Conservation (phyloP, 2,329 filamentous ascomycete species). For the Coniella vitis region DNA sequence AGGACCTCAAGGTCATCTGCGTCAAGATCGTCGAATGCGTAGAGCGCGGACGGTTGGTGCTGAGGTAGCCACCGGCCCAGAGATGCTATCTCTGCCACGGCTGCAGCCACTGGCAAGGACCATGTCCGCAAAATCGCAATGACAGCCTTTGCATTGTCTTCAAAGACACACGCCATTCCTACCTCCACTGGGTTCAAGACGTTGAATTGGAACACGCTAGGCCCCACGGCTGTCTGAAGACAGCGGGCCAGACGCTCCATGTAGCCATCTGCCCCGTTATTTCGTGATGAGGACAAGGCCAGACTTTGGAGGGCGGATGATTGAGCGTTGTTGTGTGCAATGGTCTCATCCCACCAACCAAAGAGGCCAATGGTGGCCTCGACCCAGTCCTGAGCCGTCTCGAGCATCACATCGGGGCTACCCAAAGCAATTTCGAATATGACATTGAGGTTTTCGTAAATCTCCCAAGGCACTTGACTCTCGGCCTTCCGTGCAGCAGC, state of each 20-base stretch:
- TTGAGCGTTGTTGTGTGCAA: slow-evolving; percentile 37
- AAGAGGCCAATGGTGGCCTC: slow-evolving; percentile 79
- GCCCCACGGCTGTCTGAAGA: slow-evolving; percentile 61
- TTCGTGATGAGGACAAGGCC: slow-evolving; percentile 32
- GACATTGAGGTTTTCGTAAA: slow-evolving; percentile 77
- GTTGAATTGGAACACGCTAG: slow-evolving; percentile 67
- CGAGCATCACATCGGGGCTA: slow-evolving; percentile 65
- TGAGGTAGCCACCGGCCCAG: slow-evolving; percentile 74
- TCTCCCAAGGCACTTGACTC: slow-evolving; percentile 80
- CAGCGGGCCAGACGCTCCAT: slow-evolving; percentile 64
- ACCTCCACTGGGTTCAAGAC: slow-evolving; percentile 70
- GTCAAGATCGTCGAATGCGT: slow-evolving; percentile 62
- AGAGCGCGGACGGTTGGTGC: slow-evolving; percentile 44
- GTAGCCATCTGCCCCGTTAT: slow-evolving; percentile 58
- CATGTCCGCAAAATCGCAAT: slow-evolving; percentile 68
- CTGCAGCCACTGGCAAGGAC: slow-evolving; percentile 72
- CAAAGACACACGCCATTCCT: slow-evolving; percentile 72
- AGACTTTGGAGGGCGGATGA: slow-evolving; percentile 35
- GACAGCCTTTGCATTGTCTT: slow-evolving; percentile 72
- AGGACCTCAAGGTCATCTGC: slow-evolving; percentile 81
- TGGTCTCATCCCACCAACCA: slow-evolving; percentile 88
- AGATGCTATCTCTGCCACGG: slow-evolving; percentile 78
- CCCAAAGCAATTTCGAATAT: slow-evolving; percentile 79
- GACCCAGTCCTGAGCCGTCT: slow-evolving; percentile 80
- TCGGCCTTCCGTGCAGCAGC: slow-evolving; percentile 70